Evolutionary conservation across 805 yeast genomes (phyloP), one percentile per base, ranked within the genome.

Genomic region (Suhomyces sp.): DNA sequence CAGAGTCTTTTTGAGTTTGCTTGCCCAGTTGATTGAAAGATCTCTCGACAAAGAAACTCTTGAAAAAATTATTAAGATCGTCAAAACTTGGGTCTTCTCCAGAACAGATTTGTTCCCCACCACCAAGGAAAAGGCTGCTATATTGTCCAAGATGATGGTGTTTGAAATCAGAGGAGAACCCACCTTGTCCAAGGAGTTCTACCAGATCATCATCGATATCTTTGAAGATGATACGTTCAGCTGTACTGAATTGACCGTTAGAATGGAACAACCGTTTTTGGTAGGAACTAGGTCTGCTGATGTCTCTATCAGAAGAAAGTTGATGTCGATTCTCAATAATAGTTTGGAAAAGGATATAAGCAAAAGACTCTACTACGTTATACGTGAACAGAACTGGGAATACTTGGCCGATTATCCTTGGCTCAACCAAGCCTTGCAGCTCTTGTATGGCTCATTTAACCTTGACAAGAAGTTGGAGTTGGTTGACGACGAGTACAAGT

Each of bases 371-470:
- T 84, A 86, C 57, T 96, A 96, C 60, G 86, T 93, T 7, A 81
- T 96, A n/a, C 76, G 93, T 38, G 98, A 94, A 62, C 99, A 94
- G 67, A 93, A 90, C 63, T 94, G 99, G 99, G 99, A 94, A 65
- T 87, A 82, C 58, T 73, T 94, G 38, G 92, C 96, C 0, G 99
- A 94, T 59, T 88, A 88, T 61, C 88, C 91, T 42, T 94, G 99
- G 99, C 71, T 93, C 56, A 90, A 90, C 66, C 98, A 93, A 67
- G 98, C 97, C 0, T 75, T 90, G 17, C 97, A 92, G 64, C 70
- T 96, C 27, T 70, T 94, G 6, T 90, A 87, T 63, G 96, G 94
- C 0, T 79, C 96, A 0, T 84, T 89, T 58, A 86, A 86, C 53
- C 68, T 68, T 40, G 78, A 79, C 0, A 73, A 79, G 51, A 67